These are phyloP conservation scores for Solanum paucissectum DNA, from an alignment of 257 asterid genomes.

Conservation along the genomic window DNA sequence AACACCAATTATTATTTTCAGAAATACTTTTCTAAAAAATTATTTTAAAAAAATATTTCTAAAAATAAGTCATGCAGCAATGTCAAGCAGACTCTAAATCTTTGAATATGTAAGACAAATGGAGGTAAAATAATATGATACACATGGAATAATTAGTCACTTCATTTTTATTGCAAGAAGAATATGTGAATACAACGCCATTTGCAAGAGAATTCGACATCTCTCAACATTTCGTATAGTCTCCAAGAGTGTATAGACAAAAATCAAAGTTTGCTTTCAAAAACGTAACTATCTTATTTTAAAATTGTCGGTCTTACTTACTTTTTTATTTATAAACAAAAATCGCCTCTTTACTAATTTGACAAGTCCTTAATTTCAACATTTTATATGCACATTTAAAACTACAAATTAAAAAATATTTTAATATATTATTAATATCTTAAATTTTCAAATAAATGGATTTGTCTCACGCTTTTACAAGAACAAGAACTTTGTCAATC, in stretches of 20 bases:
- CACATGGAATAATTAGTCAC: neutral
- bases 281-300: too few species aligned
- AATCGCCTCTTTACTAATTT: neutral
- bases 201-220: neutral
- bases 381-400: neutral
- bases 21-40: too few species aligned
- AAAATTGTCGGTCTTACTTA: neutral
- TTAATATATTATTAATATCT: too few species aligned
- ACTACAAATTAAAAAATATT: too few species aligned
- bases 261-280: neutral
- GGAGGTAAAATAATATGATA: too few species aligned
- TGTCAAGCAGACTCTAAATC: accelerated
- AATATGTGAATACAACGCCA: neutral
- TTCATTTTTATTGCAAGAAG: neutral
- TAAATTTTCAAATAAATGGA: neutral
- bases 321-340: too few species aligned
- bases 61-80: too few species aligned
- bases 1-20: too few species aligned
- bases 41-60: too few species aligned
- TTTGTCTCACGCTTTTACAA: neutral
- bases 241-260: neutral
- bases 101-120: too few species aligned
- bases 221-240: neutral
- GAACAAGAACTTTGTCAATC: neutral
- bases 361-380: neutral